A percentile compares a stretch with the other conserved stretches of the same genome.
phyloP scores from a whole-genome alignment of 176 grass and related monocot genomes.

The Areca catechu region DNA sequence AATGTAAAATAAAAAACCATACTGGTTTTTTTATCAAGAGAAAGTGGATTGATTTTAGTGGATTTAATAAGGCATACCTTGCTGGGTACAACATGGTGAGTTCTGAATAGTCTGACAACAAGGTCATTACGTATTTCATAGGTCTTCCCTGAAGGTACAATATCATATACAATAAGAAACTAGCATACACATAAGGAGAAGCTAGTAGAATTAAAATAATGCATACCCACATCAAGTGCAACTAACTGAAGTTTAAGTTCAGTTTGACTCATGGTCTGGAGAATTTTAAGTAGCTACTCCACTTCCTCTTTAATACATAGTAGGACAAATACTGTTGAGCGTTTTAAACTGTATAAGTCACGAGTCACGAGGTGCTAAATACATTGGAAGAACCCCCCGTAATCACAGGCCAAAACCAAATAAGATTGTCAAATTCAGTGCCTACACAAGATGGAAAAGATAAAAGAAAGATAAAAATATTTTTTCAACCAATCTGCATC shows the following conservation, averaged over 20 bases:
- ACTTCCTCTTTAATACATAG: constrained; percentile 85
- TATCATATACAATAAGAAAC: constrained; percentile 21
- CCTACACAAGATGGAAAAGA: too few species aligned
- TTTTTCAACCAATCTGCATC: too few species aligned
- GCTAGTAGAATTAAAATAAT: not conserved
- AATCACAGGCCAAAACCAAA: constrained; percentile 14
- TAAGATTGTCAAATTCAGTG: too few species aligned
- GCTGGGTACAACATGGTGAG: constrained; percentile 80
- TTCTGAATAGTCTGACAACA: constrained; percentile 87
- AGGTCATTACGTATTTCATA: constrained; percentile 96
- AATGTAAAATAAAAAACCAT: not conserved
- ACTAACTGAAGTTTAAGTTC: constrained; percentile 70
- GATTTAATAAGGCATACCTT: constrained; percentile 42
- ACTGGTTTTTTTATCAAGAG: not conserved
- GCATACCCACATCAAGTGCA: constrained; percentile 88
- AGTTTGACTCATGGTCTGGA: constrained; percentile 71
- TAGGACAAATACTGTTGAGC: constrained; percentile 84
- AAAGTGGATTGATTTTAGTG: constrained; percentile 3
- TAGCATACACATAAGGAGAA: constrained; percentile 15
- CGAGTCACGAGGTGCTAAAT: constrained; percentile 70
- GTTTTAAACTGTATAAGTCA: constrained; percentile 74
- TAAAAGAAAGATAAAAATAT: too few species aligned
- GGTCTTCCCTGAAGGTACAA: constrained; percentile 61
- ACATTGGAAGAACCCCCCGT: constrained; percentile 87
- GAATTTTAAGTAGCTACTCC: constrained; percentile 66